Base-by-base conservation (phyloP, 2,329 filamentous ascomycete species). In the Tolypocladium album region DNA sequence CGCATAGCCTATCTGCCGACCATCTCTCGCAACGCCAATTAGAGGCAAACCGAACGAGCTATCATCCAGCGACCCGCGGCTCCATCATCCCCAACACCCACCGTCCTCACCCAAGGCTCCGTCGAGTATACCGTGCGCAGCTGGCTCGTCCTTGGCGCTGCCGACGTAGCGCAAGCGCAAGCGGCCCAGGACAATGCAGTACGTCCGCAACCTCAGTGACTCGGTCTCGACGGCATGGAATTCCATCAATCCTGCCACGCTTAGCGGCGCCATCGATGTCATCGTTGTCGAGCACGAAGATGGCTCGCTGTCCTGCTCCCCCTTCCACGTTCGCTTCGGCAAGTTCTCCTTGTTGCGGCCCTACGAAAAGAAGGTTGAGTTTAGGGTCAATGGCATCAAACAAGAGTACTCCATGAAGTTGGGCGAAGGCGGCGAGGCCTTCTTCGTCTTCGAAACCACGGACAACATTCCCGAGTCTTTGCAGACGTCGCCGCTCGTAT, bases 201-300 rank as follows among this genome's bases (percentile, higher is more conserved):
- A 97, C 89, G 92, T 97, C 67, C 86, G 94, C 67, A 96, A 92
- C 71, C 85, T 97, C 68, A 94, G 91, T 75, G 92, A 92, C 73
- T 95, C 92, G 58, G 93, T 99, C 69, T 96, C 92, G 68, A 97
- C 94, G 78, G 93, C 94, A 74, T 99, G 94, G 94, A 99, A 99
- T 76, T 97, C 92, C 34, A 96, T 99, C 81, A 99, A 99, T 75
- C 94, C 94, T 57, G 92, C 94, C 53, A 99, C 94, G 15, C 84
- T 99, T 60, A 96, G 91, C 77, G 94, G 94, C 70, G 94, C 94
- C 70, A 97, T 99, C 77, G 94, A 99, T 81, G 93, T 97, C 67
- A 96, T 99, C 67, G 93, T 99, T 59, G 92, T 99, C 61, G 92
- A 99, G 75, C 92, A 95, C 67, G 90, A 93, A 71, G 94, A 99